Conservation (phyloP, 2,329 filamentous ascomycete species). For the Cryphonectria radicalis region DNA sequence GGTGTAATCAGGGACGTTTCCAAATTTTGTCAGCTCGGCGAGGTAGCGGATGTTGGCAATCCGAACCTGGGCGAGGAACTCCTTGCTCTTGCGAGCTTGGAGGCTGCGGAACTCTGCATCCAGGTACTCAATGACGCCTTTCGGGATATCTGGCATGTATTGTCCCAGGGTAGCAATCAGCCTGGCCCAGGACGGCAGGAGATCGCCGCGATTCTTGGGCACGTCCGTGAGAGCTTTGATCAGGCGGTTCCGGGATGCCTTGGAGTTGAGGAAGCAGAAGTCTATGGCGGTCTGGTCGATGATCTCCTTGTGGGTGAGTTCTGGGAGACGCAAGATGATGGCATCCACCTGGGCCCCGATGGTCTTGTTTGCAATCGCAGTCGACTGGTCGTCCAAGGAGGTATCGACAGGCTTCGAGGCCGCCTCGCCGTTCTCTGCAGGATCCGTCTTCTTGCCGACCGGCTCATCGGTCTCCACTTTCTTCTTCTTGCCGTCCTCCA, state of each 20-base stretch:
- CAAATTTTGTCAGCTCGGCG: slow-evolving; percentile 96
- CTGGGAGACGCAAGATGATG: slow-evolving; percentile 83
- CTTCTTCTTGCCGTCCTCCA: slow-evolving; percentile 96
- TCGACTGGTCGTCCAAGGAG: slow-evolving; percentile 80
- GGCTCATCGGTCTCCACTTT: slow-evolving; percentile 82
- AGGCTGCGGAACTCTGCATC: slow-evolving; percentile 97
- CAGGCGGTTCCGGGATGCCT: slow-evolving; percentile 92
- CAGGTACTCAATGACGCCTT: slow-evolving; percentile 86
- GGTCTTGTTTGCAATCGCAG: slow-evolving; percentile 95
- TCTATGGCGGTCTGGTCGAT: slow-evolving; percentile 93
- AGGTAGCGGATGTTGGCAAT: slow-evolving; percentile 97
- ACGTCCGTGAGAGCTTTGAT: slow-evolving; percentile 93
- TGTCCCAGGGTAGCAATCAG: slow-evolving; percentile 90
- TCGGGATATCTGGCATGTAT: slow-evolving; percentile 93
- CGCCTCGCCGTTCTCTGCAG: slow-evolving; percentile 51
- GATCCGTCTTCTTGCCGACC: slow-evolving; percentile 74
- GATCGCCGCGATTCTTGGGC: slow-evolving; percentile 88
- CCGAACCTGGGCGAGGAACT: slow-evolving; percentile 92
- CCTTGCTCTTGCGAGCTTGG: slow-evolving; percentile 95
- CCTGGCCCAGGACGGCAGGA: slow-evolving; percentile 89
- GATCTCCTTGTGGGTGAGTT: slow-evolving; percentile 86
- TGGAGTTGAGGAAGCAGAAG: slow-evolving; percentile 98
- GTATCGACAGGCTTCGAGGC: slow-evolving; percentile 54
- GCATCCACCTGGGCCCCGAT: slow-evolving; percentile 97
- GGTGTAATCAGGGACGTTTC: slow-evolving; percentile 96